Conservation (phyloP, 805 yeast species). For the Ogataea dorogensis region DNA sequence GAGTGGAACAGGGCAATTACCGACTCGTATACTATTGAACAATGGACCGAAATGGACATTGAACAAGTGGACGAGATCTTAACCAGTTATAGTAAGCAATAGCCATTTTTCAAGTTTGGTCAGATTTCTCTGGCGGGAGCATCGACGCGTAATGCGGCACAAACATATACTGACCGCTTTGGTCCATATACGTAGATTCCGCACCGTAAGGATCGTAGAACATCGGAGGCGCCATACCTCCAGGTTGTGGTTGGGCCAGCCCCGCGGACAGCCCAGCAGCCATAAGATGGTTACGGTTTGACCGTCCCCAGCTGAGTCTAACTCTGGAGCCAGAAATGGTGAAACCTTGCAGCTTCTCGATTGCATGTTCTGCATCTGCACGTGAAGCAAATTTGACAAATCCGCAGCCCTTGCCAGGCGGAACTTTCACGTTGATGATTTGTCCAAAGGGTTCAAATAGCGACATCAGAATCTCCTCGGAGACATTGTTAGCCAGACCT, state of each 20-base stretch:
- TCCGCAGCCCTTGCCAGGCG: conserved; percentile 79
- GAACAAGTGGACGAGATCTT: conserved; percentile 42
- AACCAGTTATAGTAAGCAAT: conserved; percentile 34
- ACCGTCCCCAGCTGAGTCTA: conserved; percentile 74
- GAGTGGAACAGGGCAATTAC: conserved; percentile 66
- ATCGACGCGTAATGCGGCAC: conserved; percentile 25
- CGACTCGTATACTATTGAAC: conserved; percentile 53
- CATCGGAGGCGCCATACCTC: conserved; percentile 31
- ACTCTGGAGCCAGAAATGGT: conserved; percentile 72
- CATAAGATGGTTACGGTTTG: conserved; percentile 28
- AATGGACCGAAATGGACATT: conserved; percentile 53
- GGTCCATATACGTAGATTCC: conserved; percentile 27
- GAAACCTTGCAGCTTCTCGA: conserved; percentile 76
- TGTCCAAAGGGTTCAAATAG: conserved; percentile 74
- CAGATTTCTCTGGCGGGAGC: conserved; percentile 10
- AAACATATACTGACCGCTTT: conserved; percentile 31
- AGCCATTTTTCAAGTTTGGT: conserved; percentile 2
- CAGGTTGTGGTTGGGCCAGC: conserved; percentile 21
- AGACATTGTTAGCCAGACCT: conserved; percentile 63
- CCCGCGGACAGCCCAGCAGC: conserved; percentile 21
- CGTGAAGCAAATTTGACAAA: conserved; percentile 66
- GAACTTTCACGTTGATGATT: conserved; percentile 67
- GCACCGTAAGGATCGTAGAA: conserved; percentile 35
- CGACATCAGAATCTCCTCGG: conserved; percentile 57
- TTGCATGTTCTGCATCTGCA: conserved; percentile 76